Base-by-base conservation (phyloP, 345 rosid species). In the Eucalyptus erythrocorys region DNA sequence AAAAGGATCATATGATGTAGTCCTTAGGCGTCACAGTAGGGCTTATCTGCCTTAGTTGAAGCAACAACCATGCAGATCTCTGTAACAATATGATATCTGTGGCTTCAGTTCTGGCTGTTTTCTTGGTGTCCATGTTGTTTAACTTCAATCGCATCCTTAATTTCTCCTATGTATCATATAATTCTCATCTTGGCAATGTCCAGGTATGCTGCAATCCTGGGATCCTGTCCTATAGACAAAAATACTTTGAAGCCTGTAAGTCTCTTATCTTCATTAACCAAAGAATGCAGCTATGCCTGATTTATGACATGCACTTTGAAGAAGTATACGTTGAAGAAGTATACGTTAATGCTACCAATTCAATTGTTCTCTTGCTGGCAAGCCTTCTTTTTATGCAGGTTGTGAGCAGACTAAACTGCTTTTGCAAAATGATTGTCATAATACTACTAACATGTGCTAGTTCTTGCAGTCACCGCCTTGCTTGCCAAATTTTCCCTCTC, bases 141-240 rank as follows among this genome's bases (percentile, higher is more conserved):
- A 30, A 43, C 76, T 45, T 59, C 37, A 37, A 48, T 45, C 50
- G 59, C 48, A 32, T 89, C 87, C 26, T 85, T 34, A 26, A 32
- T 55, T 64, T 50, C 37, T 82, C 42, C 8, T 87, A 43, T 85
- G 57, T 53, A 87, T 85, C 76, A 34, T 9, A 68, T 1, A 34
- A 34, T 71, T 71, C 43, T 34, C 42, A 71, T 71, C 81, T 71
- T 71, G 81, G 81, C 26, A 10, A 71, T 34, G 81, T 88, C 87
- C 90, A 97, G 99, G 90, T 95, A 97, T 94, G 96, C 99, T 89
- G 97, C 96, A 91, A 94, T 97, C 57, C 91, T 96, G 92, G 99
- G 99, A 89, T 91, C 97, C 87, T 93, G 95, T 87, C 93, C 96
- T 85, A 87, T 85, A n/a, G 92, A 92, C 88, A 94, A 87, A 93